A percentile compares a stretch with the other conserved stretches of the same genome.
These are phyloP conservation scores for Jatropha multifida DNA, from an alignment of 441 rosid species.

Conservation along the genomic window DNA sequence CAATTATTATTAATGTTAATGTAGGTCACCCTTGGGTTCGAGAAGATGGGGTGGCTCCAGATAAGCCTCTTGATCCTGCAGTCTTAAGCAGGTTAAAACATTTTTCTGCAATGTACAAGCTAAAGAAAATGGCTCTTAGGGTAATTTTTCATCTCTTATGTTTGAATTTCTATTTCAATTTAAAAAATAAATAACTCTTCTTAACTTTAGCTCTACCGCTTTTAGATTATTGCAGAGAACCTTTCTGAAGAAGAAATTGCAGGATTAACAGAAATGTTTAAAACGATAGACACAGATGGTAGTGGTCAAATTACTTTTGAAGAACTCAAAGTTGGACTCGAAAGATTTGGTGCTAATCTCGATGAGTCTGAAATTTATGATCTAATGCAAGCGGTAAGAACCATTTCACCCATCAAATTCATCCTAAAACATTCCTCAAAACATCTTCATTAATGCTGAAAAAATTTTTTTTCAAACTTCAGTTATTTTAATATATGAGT, in stretches of 20 bases:
- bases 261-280: slow-evolving; percentile 88
- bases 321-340: slow-evolving; percentile 85
- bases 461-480: no score
- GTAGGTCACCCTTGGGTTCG: slow-evolving; percentile 97
- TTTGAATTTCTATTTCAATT: not conserved
- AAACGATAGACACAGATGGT: slow-evolving; percentile 86
- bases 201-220: not conserved
- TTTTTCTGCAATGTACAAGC: slow-evolving; percentile 95
- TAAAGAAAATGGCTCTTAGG: slow-evolving; percentile 92
- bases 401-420: not conserved
- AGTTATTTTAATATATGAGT: no score
- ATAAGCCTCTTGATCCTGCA: slow-evolving; percentile 94
- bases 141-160: slow-evolving; percentile 34
- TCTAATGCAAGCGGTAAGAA: slow-evolving; percentile 82
- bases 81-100: slow-evolving; percentile 80
- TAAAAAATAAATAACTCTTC: not conserved
- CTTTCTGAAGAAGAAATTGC: slow-evolving; percentile 95
- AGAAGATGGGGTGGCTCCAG: slow-evolving; percentile 81
- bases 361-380: slow-evolving; percentile 69
- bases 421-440: not conserved
- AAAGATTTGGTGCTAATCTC: slow-evolving; percentile 78
- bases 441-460: not conserved
- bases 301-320: slow-evolving; percentile 91
- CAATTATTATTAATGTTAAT: no score
- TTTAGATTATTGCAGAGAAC: slow-evolving; percentile 81